These are phyloP conservation scores for Vitis riparia DNA, from an alignment of 164 flowering plant genomes.

Conservation along the genomic window DNA sequence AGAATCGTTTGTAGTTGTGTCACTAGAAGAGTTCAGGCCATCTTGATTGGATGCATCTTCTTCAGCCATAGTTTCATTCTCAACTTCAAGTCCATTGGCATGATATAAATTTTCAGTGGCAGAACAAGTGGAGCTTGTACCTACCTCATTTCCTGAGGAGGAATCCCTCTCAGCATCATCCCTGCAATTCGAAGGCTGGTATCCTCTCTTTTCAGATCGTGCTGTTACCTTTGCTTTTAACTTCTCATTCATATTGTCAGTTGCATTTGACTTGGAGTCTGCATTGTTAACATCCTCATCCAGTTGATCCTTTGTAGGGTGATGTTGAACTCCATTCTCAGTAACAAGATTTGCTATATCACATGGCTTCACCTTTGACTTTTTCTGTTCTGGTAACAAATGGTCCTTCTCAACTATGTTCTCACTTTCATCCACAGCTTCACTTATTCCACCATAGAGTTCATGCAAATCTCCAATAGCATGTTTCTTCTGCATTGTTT, in stretches of 20 bases:
- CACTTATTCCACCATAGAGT: slow-evolving; percentile 16
- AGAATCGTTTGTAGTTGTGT: neutral
- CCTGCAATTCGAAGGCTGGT: neutral
- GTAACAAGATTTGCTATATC: neutral
- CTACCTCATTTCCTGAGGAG: slow-evolving; percentile 3
- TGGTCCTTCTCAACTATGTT: slow-evolving; percentile 2
- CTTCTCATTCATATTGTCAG: neutral
- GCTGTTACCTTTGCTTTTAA: neutral
- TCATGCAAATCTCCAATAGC: slow-evolving; percentile 28
- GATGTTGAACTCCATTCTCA: neutral
- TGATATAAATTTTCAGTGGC: neutral
- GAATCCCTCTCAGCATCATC: slow-evolving; percentile 12
- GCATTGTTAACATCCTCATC: neutral
- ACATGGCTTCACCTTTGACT: neutral
- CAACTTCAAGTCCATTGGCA: slow-evolving; percentile 7
- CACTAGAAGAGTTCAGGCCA: slow-evolving; percentile 4
- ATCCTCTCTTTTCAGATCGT: neutral
- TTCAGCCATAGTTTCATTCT: neutral
- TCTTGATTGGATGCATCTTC: slow-evolving; percentile 14
- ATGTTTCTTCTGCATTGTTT: slow-evolving; percentile 24
- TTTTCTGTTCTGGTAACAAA: slow-evolving; percentile 1
- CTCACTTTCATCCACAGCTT: slow-evolving; percentile 1
- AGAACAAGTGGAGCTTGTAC: slow-evolving; percentile 5
- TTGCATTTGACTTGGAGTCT: neutral
- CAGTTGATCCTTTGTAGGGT: neutral